These are phyloP conservation scores for Helianthus tuberosus DNA, from an alignment of 129 eudicot species.

Conservation along the genomic window DNA sequence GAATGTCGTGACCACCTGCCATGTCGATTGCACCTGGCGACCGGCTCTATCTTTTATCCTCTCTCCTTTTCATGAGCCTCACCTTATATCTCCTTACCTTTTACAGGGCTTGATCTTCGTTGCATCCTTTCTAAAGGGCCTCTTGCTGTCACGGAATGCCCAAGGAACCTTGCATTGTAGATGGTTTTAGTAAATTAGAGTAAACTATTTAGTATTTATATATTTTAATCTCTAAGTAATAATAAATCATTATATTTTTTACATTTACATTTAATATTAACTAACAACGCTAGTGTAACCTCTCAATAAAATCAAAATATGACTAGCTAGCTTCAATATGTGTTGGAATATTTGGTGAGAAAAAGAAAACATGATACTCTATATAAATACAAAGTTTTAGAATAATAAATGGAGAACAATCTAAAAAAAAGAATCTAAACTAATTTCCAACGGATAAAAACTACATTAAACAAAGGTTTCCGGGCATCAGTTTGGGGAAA, in stretches of 20 bases:
- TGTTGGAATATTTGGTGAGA: slow-evolving; percentile 31
- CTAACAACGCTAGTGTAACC: slow-evolving; percentile 32
- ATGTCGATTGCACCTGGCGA: no score
- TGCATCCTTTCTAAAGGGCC: no score
- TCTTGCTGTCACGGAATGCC: no score
- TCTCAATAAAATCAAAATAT: slow-evolving; percentile 7
- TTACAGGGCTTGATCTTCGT: no score
- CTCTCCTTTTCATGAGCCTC: no score
- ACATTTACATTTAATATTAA: not conserved
- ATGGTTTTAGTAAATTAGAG: not conserved
- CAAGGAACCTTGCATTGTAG: no score
- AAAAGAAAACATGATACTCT: slow-evolving; percentile 21
- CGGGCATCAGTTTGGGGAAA: slow-evolving; percentile 8
- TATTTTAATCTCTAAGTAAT: not conserved
- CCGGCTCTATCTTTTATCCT: no score
- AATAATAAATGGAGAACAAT: slow-evolving; percentile 12
- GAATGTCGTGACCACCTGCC: no score
- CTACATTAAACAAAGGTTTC: not conserved
- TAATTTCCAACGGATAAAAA: slow-evolving; percentile 13
- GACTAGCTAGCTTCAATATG: slow-evolving; percentile 3
- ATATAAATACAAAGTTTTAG: slow-evolving; percentile 19
- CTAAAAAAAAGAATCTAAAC: slow-evolving; percentile 15
- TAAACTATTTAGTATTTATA: no score
- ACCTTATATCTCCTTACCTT: no score
- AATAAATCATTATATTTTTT: not conserved